These are phyloP conservation scores for Stachybotrys echinatus DNA, from an alignment of 2,329 filamentous ascomycete species.

Conservation along the genomic window DNA sequence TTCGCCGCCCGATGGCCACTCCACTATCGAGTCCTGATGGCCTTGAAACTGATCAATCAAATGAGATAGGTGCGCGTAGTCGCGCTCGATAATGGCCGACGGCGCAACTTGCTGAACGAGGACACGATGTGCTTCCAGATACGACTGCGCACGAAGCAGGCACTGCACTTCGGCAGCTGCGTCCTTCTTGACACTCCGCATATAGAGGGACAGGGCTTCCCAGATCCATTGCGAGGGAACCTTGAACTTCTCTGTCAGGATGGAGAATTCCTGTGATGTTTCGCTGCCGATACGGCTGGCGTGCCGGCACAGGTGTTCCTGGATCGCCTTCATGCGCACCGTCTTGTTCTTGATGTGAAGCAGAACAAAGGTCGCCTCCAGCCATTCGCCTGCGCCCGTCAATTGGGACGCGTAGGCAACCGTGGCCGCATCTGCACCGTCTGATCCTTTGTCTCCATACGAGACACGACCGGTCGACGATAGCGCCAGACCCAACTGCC, in stretches of 20 bases:
- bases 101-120: slow-evolving; percentile 80
- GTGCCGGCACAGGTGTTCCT: slow-evolving; percentile 70
- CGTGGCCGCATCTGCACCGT: slow-evolving; percentile 62
- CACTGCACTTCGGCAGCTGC: slow-evolving; percentile 69
- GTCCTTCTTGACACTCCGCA: slow-evolving; percentile 67
- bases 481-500: slow-evolving; percentile 75
- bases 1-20: slow-evolving; percentile 75
- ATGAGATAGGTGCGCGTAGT: slow-evolving; percentile 64
- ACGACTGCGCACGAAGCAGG: slow-evolving; percentile 71
- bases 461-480: slow-evolving; percentile 42
- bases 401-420: slow-evolving; percentile 61
- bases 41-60: slow-evolving; percentile 69
- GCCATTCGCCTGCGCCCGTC: slow-evolving; percentile 59
- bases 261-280: slow-evolving; percentile 48
- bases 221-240: slow-evolving; percentile 79
- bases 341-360: slow-evolving; percentile 63
- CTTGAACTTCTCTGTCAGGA: slow-evolving; percentile 58
- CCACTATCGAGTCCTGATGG: slow-evolving; percentile 55
- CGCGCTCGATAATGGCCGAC: slow-evolving; percentile 71
- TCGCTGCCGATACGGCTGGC: slow-evolving; percentile 60
- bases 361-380: slow-evolving; percentile 70
- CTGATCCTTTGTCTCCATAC: slow-evolving; percentile 41
- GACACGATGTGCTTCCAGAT: slow-evolving; percentile 77
- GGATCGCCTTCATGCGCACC: slow-evolving; percentile 61
- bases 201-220: slow-evolving; percentile 79